Conservation (phyloP, 345 rosid genomes). For the Rubroshorea leprosula region DNA sequence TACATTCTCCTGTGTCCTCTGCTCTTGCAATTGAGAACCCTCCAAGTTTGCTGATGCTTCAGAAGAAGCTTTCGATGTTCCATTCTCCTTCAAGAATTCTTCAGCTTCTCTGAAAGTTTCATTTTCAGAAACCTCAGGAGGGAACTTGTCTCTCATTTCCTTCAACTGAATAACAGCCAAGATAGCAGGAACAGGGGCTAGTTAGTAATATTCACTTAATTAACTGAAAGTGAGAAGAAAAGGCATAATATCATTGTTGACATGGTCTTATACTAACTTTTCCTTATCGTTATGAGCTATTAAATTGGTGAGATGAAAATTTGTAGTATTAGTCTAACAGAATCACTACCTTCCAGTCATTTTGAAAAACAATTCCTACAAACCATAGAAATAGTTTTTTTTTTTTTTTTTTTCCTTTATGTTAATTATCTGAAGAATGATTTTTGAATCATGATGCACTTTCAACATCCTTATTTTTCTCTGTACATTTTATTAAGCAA, state of each 20-base stretch:
- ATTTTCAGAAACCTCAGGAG: conserved; percentile 49
- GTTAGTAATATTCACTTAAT: background rate
- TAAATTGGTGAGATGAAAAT: no score
- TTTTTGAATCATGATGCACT: no score
- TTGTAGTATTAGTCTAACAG: no score
- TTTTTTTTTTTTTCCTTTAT: no score
- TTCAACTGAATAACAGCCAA: conserved; percentile 45
- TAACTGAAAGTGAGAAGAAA: background rate
- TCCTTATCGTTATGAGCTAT: background rate
- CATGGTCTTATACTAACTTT: no score
- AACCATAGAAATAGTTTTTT: no score
- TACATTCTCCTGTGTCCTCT: conserved; percentile 21
- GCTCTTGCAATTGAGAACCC: conserved; percentile 20
- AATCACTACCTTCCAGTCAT: no score
- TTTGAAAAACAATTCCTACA: no score
- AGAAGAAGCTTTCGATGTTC: conserved; percentile 32
- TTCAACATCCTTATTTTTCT: no score
- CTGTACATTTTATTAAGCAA: no score
- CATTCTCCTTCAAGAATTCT: conserved; percentile 32
- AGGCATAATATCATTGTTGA: no score
- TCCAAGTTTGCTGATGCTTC: conserved; percentile 24
- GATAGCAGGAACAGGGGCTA: conserved; percentile 10
- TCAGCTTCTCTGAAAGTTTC: conserved; percentile 60
- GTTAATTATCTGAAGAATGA: no score
- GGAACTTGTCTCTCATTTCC: conserved; percentile 49